Evolutionary conservation across 148 eudicot species (phyloP), one percentile per base, ranked within the genome.

Genomic region (Linanthus parryae): DNA sequence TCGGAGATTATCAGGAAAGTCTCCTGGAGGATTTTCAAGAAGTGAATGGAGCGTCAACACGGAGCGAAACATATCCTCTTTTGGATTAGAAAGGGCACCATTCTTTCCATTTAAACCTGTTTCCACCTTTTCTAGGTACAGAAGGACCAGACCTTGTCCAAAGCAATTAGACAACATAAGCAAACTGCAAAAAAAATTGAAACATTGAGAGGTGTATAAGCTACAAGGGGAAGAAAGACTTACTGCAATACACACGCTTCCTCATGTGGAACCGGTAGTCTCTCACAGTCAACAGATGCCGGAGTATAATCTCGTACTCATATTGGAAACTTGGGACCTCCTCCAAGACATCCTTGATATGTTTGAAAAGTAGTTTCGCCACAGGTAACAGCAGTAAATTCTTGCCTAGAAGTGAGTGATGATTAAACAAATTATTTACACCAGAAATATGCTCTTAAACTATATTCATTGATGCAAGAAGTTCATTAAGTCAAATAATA

Each of bases 21-120:
- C 99, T 50, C 94, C 99, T 19, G 99, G 99, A 44, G 99, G 96
- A 62, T 84, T 92, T 70, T 79, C 91, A 56, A 92, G 79, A 59
- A 92, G 82, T 42, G 84, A 79, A 61, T 87, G 96, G 33, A 92
- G 82, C 23, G 85, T 79, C 67, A 71, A 61, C 42, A 83, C 70
- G 57, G 61, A 73, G 26, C 95, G 85, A 51, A 85, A 82, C 27
- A 74, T 68, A 48, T 85, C 95, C 54, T 89, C 97, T 67, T 76
- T 75, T 37, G 77, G 69, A 66, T 71, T 81, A 27, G 71, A 67
- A 42, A 68, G 82, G 29, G 69, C 51, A 36, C 17, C 56, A 51
- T 45, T 62, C 65, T 63, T 77, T 51, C 65, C 76, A 17, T 52
- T 50, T 67, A 91, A 72, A 66, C 80, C 76, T 60, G 73, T 58